phyloP scores from a whole-genome alignment of 78 protist genomes.

The slime mould (Dictyostelium discoideum) region DNA sequence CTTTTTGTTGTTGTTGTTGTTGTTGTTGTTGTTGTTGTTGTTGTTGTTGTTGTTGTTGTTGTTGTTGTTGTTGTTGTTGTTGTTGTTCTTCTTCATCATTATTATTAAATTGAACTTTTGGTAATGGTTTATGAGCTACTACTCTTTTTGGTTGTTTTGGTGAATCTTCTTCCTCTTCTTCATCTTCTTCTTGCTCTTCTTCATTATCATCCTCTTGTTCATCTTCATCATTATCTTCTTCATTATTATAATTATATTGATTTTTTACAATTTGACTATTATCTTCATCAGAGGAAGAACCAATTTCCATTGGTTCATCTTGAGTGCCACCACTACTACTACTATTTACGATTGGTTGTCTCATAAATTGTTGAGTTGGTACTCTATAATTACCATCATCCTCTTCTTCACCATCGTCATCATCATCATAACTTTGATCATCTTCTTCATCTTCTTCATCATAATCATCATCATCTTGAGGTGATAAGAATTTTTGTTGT shows the following conservation, averaged over 20 bases:
- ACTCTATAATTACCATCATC: neutral
- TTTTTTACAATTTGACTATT: neutral
- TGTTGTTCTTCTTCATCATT: neutral
- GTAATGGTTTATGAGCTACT: neutral
- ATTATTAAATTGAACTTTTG: neutral
- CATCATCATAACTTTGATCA: neutral
- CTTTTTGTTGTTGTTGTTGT: neutral
- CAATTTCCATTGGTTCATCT: constrained; percentile 39
- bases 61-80: neutral
- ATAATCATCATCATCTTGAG: neutral
- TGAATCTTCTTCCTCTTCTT: neutral
- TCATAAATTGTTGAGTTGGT: neutral
- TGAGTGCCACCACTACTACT: constrained; percentile 1
- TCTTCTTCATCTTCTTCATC: neutral
- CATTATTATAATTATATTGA: neutral
- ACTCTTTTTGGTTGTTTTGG: neutral
- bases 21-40: neutral
- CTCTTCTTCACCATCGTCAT: neutral
- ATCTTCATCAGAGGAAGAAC: constrained; percentile 2
- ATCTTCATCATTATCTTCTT: neutral
- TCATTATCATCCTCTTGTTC: neutral
- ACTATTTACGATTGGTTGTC: neutral
- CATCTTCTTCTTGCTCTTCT: constrained; percentile 18
- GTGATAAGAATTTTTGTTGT: constrained; percentile 11
- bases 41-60: neutral